These are phyloP conservation scores for Parmales sp. DNA, from an alignment of 108 stramenopile genomes.

Conservation along the genomic window DNA sequence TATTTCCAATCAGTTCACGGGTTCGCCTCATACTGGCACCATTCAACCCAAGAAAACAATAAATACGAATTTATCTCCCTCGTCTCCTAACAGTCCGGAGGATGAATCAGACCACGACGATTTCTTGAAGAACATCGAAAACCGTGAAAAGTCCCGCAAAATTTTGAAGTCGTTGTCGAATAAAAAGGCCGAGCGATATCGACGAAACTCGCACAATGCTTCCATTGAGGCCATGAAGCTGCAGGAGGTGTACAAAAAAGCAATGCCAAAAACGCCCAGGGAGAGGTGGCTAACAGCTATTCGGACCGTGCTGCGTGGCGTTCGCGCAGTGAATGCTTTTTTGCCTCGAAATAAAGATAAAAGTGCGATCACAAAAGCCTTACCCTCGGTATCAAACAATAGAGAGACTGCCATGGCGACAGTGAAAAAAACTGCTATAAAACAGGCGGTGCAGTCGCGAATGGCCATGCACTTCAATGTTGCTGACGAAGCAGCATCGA, in stretches of 20 bases:
- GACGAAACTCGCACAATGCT: too few relatives aligned
- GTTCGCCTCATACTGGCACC: too few relatives aligned
- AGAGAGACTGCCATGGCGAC: neutral
- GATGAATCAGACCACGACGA: too few relatives aligned
- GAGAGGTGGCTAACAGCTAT: neutral
- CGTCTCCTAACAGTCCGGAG: too few relatives aligned
- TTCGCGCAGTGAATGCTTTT: constrained; percentile 5
- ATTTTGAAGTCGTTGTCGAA: too few relatives aligned
- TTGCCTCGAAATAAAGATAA: neutral
- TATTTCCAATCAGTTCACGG: too few relatives aligned
- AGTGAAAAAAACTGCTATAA: neutral
- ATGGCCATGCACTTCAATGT: constrained; percentile 6
- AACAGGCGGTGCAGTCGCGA: neutral
- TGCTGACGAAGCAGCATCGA: neutral
- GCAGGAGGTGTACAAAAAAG: neutral
- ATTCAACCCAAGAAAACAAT: too few relatives aligned
- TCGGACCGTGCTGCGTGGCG: neutral
- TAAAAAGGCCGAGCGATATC: too few relatives aligned
- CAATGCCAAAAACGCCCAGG: neutral
- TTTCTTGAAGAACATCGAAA: too few relatives aligned
- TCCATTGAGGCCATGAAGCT: neutral
- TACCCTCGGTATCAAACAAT: neutral
- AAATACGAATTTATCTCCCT: too few relatives aligned
- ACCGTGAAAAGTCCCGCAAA: too few relatives aligned
- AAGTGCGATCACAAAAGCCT: neutral